These are phyloP conservation scores for Xylaria telfairii DNA, from an alignment of 495 filamentous ascomycete species.

Conservation along the genomic window DNA sequence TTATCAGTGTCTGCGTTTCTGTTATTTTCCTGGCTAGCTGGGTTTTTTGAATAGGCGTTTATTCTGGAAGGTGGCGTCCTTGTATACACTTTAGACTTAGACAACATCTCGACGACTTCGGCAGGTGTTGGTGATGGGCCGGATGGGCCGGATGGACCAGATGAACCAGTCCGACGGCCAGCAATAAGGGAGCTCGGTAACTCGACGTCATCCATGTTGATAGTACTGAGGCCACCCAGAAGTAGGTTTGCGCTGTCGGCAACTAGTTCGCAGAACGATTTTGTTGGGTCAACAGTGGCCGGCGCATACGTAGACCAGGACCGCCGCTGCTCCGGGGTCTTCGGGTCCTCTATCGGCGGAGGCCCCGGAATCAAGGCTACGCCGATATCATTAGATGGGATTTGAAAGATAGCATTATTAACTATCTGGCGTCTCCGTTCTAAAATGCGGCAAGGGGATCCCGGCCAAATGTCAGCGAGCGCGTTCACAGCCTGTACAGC, in stretches of 20 bases:
- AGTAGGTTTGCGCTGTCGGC: background rate
- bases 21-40: background rate
- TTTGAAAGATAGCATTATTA: background rate
- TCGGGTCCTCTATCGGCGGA: background rate
- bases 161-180: background rate
- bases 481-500: background rate
- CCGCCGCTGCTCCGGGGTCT: background rate
- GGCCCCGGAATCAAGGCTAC: background rate
- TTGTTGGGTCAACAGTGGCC: background rate
- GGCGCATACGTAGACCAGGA: background rate
- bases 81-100: background rate
- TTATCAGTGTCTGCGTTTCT: background rate
- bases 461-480: background rate
- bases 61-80: background rate
- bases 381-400: background rate
- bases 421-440: background rate
- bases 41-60: background rate
- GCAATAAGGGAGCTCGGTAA: background rate
- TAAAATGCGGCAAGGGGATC: background rate
- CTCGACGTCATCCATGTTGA: constrained; percentile 10
- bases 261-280: background rate
- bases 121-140: background rate
- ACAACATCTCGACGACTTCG: background rate
- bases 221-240: background rate
- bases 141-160: background rate